Evolutionary conservation across 768 basidiomycete genomes (phyloP).

Genomic region (Pilatotrama ljubarskyi): DNA sequence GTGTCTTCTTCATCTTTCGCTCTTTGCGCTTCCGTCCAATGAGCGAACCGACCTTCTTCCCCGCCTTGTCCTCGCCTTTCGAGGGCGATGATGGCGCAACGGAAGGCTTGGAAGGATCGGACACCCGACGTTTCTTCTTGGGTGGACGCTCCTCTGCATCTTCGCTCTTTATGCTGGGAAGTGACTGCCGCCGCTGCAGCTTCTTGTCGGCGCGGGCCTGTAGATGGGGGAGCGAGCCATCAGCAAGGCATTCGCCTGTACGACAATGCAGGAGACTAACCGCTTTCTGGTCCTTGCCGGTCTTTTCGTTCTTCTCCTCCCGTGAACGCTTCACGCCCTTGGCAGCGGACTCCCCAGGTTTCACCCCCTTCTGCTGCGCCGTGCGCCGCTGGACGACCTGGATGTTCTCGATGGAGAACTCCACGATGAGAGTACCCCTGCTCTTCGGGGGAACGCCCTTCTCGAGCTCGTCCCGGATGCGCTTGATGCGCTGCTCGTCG

Average conservation of each 20-base stretch:
- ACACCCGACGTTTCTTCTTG: constrained; percentile 47
- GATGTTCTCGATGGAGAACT: constrained; percentile 95
- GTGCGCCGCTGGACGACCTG: constrained; percentile 82
- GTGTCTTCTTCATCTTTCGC: constrained; percentile 42
- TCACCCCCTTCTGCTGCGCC: constrained; percentile 39
- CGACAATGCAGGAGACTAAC: background rate
- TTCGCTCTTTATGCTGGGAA: constrained; percentile 26
- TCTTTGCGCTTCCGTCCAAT: constrained; percentile 83
- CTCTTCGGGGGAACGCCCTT: constrained; percentile 46
- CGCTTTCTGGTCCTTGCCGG: constrained; percentile 1
- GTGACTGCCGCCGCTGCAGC: constrained; percentile 15
- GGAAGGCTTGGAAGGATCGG: constrained; percentile 17
- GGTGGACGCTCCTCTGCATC: constrained; percentile 37
- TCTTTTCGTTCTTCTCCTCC: background rate
- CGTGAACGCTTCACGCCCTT: background rate
- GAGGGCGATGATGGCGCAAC: background rate
- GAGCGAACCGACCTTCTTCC: constrained; percentile 59
- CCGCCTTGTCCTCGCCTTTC: constrained; percentile 27
- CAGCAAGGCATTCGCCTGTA: background rate
- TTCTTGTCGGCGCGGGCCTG: constrained; percentile 15
- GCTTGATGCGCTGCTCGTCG: constrained; percentile 54
- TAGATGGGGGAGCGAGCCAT: background rate
- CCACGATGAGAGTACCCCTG: constrained; percentile 71
- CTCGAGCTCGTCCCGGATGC: constrained; percentile 56
- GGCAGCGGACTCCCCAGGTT: background rate